A percentile compares a stretch with the other conserved stretches of the same genome.
phyloP scores from a whole-genome alignment of 1,139 yeast species.

The Ashbya aceris region DNA sequence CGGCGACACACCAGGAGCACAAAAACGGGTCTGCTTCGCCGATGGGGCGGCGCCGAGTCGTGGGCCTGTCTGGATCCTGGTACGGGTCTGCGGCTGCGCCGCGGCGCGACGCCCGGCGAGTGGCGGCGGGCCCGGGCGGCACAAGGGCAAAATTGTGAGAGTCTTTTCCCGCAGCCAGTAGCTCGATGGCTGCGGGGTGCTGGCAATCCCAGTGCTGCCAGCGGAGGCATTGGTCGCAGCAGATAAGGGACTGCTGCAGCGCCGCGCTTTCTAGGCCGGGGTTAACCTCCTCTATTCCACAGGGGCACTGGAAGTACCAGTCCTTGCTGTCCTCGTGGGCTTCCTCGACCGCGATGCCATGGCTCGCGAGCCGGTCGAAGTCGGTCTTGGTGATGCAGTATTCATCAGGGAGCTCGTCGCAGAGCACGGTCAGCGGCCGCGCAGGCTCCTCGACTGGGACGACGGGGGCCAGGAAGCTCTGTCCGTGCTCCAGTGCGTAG shows the following conservation, averaged over 20 bases:
- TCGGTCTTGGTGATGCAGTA: slow-evolving; percentile 22
- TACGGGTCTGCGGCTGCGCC: slow-evolving; percentile 10
- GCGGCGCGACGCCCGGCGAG: slow-evolving; percentile 22
- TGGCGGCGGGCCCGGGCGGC: slow-evolving; percentile 13
- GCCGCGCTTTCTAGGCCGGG: slow-evolving; percentile 22
- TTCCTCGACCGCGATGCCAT: slow-evolving; percentile 15
- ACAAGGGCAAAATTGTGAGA: slow-evolving; percentile 11
- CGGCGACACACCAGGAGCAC: slow-evolving; percentile 21
- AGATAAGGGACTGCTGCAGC: slow-evolving; percentile 18
- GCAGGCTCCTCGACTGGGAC: slow-evolving; percentile 5
- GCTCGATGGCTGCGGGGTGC: slow-evolving; percentile 6
- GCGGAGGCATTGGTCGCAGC: slow-evolving; percentile 27
- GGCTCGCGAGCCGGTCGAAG: slow-evolving; percentile 14
- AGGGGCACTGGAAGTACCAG: slow-evolving; percentile 28
- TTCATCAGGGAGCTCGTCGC: slow-evolving; percentile 23
- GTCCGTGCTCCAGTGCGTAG: slow-evolving; percentile 13
- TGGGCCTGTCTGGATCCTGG: slow-evolving; percentile 17
- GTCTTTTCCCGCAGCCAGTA: slow-evolving; percentile 10
- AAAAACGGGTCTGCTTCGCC: slow-evolving; percentile 20
- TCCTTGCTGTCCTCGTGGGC: slow-evolving; percentile 18
- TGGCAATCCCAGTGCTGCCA: slow-evolving; percentile 30
- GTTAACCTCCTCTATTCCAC: slow-evolving; percentile 13
- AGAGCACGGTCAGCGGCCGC: slow-evolving; percentile 3
- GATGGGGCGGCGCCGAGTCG: slow-evolving; percentile 17
- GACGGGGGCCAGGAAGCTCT: slow-evolving; percentile 5